These are phyloP conservation scores for Ganoderma boninense DNA, from an alignment of 1,284 basidiomycete species.

Conservation along the genomic window DNA sequence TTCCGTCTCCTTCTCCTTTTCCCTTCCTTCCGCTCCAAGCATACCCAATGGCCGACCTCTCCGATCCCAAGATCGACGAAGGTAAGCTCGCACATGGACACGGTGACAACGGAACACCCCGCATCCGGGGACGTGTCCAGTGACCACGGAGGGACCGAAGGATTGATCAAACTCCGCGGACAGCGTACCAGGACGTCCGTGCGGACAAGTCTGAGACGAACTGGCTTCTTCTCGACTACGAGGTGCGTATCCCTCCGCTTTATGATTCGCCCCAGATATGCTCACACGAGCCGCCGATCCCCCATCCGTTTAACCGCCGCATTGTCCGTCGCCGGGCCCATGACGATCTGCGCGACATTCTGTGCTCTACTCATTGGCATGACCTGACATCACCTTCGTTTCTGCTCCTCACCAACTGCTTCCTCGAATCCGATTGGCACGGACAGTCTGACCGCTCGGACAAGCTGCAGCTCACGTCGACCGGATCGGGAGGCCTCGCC, in stretches of 20 bases:
- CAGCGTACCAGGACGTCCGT: conserved; percentile 89
- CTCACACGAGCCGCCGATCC: conserved; percentile 8
- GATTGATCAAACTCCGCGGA: conserved; percentile 14
- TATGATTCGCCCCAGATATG: conserved; percentile 6
- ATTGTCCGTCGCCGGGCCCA: no score
- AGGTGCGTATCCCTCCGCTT: conserved; percentile 55
- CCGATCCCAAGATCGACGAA: conserved; percentile 79
- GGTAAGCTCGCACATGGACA: conserved; percentile 55
- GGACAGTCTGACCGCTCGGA: conserved; percentile 82
- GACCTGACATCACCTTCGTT: background rate
- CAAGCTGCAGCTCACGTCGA: conserved; percentile 79
- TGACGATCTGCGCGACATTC: background rate
- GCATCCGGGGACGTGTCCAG: background rate
- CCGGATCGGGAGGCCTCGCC: conserved; percentile 79
- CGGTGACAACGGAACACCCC: conserved; percentile 2
- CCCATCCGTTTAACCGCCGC: no score
- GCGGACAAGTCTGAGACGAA: conserved; percentile 84
- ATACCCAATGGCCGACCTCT: conserved; percentile 80
- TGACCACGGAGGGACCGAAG: conserved; percentile 22
- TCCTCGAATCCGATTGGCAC: background rate
- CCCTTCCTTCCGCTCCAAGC: conserved; percentile 33
- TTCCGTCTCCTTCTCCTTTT: conserved; percentile 56
- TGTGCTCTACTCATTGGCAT: background rate
- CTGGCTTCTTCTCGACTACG: conserved; percentile 89
- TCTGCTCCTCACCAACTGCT: background rate